Evolutionary conservation across 2,329 filamentous ascomycete genomes (phyloP).

Genomic region (Daldinia sp.): DNA sequence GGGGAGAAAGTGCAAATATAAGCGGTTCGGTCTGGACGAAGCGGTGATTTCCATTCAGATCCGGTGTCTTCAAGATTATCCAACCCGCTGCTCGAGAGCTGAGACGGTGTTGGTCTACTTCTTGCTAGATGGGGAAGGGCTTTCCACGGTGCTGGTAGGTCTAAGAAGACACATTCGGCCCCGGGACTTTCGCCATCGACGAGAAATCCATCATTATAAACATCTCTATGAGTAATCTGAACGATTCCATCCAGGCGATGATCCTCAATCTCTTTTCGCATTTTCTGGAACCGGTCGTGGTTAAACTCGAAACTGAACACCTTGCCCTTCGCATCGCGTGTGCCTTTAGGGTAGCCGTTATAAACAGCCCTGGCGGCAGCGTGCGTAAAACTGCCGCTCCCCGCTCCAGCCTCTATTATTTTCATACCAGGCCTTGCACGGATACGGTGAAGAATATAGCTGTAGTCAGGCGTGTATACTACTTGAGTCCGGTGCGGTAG

Average conservation of each 20-base stretch:
- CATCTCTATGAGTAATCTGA: slow-evolving; percentile 78
- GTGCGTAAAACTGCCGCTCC: slow-evolving; percentile 85
- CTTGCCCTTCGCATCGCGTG: slow-evolving; percentile 63
- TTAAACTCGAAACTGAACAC: slow-evolving; percentile 88
- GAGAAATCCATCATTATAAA: slow-evolving; percentile 78
- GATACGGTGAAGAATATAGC: slow-evolving; percentile 81
- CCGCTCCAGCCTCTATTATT: slow-evolving; percentile 82
- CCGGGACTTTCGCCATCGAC: slow-evolving; percentile 66
- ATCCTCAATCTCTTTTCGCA: slow-evolving; percentile 72
- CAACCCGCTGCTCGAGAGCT: slow-evolving; percentile 36
- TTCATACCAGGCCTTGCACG: slow-evolving; percentile 75
- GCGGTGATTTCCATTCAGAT: slow-evolving; percentile 61
- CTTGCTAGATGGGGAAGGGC: slow-evolving; percentile 79
- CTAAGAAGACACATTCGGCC: slow-evolving; percentile 78
- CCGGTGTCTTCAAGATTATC: slow-evolving; percentile 33
- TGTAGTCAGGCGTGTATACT: slow-evolving; percentile 87
- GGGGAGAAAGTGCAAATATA: slow-evolving; percentile 95
- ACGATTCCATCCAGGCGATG: slow-evolving; percentile 74
- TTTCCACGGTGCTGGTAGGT: slow-evolving; percentile 82
- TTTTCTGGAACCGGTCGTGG: slow-evolving; percentile 72
- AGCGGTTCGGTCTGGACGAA: slow-evolving; percentile 76
- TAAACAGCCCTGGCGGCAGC: slow-evolving; percentile 79
- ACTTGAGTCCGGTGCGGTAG: slow-evolving; percentile 85
- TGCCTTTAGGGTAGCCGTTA: slow-evolving; percentile 68
- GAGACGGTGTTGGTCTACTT: slow-evolving; percentile 48